A percentile compares a stretch with the other conserved stretches of the same genome.
These are phyloP conservation scores for Stagonosporopsis cucurbitacearum DNA, from an alignment of 2,329 filamentous ascomycete genomes.

Conservation along the genomic window DNA sequence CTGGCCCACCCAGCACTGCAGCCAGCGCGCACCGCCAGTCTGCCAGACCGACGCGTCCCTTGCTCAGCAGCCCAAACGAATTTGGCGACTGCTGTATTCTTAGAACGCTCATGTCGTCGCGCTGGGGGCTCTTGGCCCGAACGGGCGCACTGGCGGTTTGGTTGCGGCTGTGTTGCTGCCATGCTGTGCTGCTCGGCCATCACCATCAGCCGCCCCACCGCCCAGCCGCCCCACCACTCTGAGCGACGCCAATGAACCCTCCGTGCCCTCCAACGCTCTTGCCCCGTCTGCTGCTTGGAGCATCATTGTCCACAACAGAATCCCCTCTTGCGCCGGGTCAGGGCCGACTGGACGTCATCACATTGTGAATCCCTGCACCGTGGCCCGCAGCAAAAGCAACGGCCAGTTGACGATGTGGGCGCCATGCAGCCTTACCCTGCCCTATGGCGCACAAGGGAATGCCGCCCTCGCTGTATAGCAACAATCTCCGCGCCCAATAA, in stretches of 20 bases:
- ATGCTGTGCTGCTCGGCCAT: conserved; percentile 37
- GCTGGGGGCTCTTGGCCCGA: conserved; percentile 32
- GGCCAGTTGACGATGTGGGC: conserved; percentile 14
- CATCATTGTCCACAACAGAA: too few species aligned
- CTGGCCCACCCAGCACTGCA: neutral
- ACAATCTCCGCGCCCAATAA: conserved; percentile 29
- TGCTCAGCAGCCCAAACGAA: conserved; percentile 23
- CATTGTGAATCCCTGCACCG: conserved; percentile 11
- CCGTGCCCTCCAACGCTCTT: conserved; percentile 20
- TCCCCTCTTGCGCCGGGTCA: conserved; percentile 11
- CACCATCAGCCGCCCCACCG: conserved; percentile 37
- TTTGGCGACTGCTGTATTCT: conserved; percentile 33
- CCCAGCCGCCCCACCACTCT: too few species aligned
- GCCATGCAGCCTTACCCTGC: conserved; percentile 18
- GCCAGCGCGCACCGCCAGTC: too few species aligned
- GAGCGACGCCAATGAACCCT: too few species aligned
- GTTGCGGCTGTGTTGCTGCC: conserved; percentile 48
- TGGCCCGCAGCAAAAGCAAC: conserved; percentile 9
- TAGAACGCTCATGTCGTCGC: conserved; percentile 47
- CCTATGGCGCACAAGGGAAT: conserved; percentile 10
- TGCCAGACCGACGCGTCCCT: conserved; percentile 5
- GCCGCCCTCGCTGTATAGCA: neutral
- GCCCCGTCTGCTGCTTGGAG: neutral
- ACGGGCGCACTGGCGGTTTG: conserved; percentile 30
- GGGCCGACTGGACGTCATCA: conserved; percentile 1